phyloP scores from a whole-genome alignment of 2,329 filamentous ascomycete genomes.

The Metarhizium anisopliae region DNA sequence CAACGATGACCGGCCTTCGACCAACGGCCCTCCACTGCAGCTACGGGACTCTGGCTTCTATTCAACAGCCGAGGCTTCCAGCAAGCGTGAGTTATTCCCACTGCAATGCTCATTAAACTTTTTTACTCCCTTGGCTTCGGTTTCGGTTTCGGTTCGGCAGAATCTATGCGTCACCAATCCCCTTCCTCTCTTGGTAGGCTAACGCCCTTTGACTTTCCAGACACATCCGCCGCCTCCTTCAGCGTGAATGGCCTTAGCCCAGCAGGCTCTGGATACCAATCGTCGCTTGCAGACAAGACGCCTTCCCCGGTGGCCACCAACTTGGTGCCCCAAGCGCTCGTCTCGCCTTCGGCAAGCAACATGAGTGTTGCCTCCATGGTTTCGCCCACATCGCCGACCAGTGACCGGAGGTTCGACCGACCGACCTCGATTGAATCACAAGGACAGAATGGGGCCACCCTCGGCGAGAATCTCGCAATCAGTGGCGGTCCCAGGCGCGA shows the following conservation, averaged over 20 bases:
- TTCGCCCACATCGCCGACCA: constrained; percentile 45
- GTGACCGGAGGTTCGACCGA: constrained; percentile 34
- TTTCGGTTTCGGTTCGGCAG: background rate
- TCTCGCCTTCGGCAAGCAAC: constrained; percentile 47
- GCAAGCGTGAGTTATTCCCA: constrained; percentile 28
- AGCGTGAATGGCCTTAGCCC: constrained; percentile 29
- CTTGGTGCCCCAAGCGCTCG: constrained; percentile 40
- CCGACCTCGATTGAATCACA: constrained; percentile 27
- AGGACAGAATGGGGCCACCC: constrained; percentile 17
- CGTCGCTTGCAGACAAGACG: constrained; percentile 48
- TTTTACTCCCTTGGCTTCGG: background rate
- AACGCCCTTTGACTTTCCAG: constrained; percentile 12
- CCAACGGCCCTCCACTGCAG: constrained; percentile 20
- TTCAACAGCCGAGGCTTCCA: constrained; percentile 32
- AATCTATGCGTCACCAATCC: background rate
- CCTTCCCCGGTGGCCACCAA: constrained; percentile 49
- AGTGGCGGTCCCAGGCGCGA: constrained; percentile 52
- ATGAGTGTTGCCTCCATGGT: constrained; percentile 62
- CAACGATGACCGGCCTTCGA: constrained; percentile 21
- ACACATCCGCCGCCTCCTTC: constrained; percentile 31
- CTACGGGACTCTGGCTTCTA: constrained; percentile 34
- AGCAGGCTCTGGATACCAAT: constrained; percentile 38
- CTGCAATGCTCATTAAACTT: background rate
- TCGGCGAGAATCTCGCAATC: constrained; percentile 27
- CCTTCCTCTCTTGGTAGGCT: background rate